phyloP scores from a whole-genome alignment of 1,284 basidiomycete genomes.

The Puccinia polysora region DNA sequence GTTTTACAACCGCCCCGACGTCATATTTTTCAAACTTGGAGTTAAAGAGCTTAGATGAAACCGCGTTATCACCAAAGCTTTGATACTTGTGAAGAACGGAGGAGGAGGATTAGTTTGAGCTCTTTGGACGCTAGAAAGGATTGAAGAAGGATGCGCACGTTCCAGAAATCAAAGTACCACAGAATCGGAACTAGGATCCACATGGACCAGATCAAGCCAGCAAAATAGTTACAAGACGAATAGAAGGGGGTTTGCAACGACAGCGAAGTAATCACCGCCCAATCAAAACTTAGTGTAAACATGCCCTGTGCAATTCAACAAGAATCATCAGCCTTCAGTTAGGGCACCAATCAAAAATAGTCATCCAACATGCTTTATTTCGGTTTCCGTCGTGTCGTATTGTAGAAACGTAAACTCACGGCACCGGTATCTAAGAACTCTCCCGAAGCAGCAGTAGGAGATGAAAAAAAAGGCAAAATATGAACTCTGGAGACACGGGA shows the following conservation, averaged over 20 bases:
- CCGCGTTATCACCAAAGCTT: constrained; percentile 39
- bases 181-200: constrained; percentile 35
- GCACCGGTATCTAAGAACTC: constrained; percentile 9
- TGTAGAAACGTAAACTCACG: too few relatives aligned
- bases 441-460: neutral
- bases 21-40: constrained; percentile 37
- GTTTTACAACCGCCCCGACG: constrained; percentile 29
- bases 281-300: constrained; percentile 52
- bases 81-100: too few relatives aligned
- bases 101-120: too few relatives aligned
- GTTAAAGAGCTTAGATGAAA: constrained; percentile 26
- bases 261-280: constrained; percentile 52
- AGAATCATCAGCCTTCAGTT: neutral
- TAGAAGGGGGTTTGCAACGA: constrained; percentile 38
- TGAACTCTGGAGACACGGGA: neutral
- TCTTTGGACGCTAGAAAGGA: too few relatives aligned
- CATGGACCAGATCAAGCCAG: constrained; percentile 33
- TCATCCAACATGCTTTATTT: too few relatives aligned
- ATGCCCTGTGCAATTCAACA: constrained; percentile 48
- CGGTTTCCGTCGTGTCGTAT: too few relatives aligned
- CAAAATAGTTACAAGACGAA: constrained; percentile 40
- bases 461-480: neutral
- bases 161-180: constrained; percentile 36
- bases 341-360: too few relatives aligned
- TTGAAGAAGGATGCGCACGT: constrained; percentile 11